A percentile compares a stretch with the other conserved stretches of the same genome.
phyloP scores from a whole-genome alignment of 169 alveolate genomes.

The Perkinsus olseni region DNA sequence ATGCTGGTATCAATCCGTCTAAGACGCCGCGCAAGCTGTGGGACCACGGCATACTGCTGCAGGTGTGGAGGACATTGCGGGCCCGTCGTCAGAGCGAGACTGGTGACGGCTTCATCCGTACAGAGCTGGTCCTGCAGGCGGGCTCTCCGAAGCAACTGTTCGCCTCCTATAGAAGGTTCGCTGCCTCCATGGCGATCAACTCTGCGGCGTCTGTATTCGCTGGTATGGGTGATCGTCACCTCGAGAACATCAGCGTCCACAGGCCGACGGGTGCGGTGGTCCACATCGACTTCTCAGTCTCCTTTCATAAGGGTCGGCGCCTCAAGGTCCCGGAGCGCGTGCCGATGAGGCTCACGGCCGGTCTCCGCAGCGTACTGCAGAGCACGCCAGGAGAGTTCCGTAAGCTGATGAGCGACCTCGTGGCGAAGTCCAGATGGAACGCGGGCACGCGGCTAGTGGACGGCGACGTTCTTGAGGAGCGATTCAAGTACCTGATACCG shows the following conservation, averaged over 20 bases:
- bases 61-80: neutral
- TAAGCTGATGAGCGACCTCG: neutral
- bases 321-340: conserved; percentile 1
- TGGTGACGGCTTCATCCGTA: neutral
- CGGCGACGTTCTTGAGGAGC: neutral
- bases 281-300: neutral
- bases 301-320: neutral
- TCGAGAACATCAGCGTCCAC: neutral
- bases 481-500: neutral
- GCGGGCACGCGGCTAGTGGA: neutral
- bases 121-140: neutral
- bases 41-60: neutral
- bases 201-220: neutral
- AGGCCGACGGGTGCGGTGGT: neutral
- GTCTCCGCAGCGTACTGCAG: neutral
- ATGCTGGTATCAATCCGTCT: neutral
- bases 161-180: neutral
- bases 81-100: neutral
- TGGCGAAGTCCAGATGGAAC: neutral
- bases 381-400: neutral
- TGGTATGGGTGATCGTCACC: neutral
- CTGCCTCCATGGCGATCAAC: neutral
- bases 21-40: neutral
- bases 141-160: neutral
- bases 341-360: neutral